Evolutionary conservation across 768 basidiomycete species (phyloP).

Genomic region (Mycena pura): DNA sequence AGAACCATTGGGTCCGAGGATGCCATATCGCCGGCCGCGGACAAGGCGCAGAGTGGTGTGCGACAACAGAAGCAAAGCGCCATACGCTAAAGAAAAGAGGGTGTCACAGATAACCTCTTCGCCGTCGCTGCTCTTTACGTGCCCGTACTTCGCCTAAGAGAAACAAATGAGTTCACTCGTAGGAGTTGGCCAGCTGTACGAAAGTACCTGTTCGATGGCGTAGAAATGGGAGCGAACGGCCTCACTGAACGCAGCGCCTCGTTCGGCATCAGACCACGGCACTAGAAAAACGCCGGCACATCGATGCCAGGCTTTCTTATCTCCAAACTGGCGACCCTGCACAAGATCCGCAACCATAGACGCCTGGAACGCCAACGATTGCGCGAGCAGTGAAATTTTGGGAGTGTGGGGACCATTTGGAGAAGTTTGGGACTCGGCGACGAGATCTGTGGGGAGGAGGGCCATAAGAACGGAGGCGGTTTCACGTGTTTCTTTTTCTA

Average conservation of each 20-base stretch:
- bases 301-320: constrained; percentile 66
- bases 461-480: constrained; percentile 63
- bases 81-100: constrained; percentile 94
- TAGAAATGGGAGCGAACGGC: constrained; percentile 74
- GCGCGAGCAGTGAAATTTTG: constrained; percentile 63
- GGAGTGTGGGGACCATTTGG: constrained; percentile 60
- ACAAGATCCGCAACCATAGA: constrained; percentile 82
- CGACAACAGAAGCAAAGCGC: constrained; percentile 90
- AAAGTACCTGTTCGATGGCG: constrained; percentile 71
- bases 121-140: constrained; percentile 50
- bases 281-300: constrained; percentile 75
- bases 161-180: constrained; percentile 6
- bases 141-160: constrained; percentile 63
- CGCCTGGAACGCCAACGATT: constrained; percentile 74
- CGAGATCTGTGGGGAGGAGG: constrained; percentile 60
- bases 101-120: constrained; percentile 93
- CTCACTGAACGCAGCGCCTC: constrained; percentile 60
- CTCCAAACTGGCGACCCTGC: constrained; percentile 59
- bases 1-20: constrained; percentile 94
- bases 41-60: constrained; percentile 90
- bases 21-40: constrained; percentile 93
- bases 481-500: constrained; percentile 65
- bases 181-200: constrained; percentile 5
- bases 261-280: constrained; percentile 69
- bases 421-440: constrained; percentile 45